phyloP scores from a whole-genome alignment of 176 grass and related monocot genomes.

The Alloteropsis semialata region DNA sequence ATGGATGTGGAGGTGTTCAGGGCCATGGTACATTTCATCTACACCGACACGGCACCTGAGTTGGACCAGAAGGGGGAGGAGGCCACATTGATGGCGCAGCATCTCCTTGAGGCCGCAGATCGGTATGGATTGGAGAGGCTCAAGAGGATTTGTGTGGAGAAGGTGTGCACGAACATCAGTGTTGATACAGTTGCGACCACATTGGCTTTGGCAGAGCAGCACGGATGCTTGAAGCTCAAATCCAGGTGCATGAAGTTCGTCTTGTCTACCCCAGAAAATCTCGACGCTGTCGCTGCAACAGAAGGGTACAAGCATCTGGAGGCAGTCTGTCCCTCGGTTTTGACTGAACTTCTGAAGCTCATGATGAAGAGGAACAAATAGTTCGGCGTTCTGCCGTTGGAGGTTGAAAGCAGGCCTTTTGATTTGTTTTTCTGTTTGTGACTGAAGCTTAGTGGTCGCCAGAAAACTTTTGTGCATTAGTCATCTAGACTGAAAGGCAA shows the following conservation, averaged over 20 bases:
- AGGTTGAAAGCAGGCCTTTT: background rate
- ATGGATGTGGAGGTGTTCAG: slow-evolving; percentile 39
- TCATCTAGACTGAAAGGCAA: too few relatives aligned
- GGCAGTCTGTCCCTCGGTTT: background rate
- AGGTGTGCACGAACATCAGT: slow-evolving; percentile 16
- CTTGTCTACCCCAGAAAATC: background rate
- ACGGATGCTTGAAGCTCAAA: slow-evolving; percentile 42
- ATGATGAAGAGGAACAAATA: background rate
- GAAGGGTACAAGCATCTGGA: slow-evolving; percentile 16
- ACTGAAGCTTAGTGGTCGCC: background rate
- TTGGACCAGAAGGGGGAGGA: background rate
- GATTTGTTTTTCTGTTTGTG: background rate
- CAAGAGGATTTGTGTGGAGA: slow-evolving; percentile 36
- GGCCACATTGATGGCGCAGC: slow-evolving; percentile 14
- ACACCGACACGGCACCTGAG: slow-evolving; percentile 32
- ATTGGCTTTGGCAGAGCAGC: slow-evolving; percentile 52
- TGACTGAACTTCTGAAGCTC: background rate
- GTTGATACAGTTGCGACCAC: slow-evolving; percentile 26
- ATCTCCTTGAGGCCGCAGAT: slow-evolving; percentile 49
- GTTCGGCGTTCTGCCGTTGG: background rate
- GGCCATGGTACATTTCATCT: slow-evolving; percentile 54
- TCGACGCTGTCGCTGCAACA: background rate
- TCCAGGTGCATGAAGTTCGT: slow-evolving; percentile 43
- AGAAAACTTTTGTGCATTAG: too few relatives aligned
- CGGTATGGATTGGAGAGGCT: slow-evolving; percentile 49